Evolutionary conservation across 768 basidiomycete genomes (phyloP), one percentile per base, ranked within the genome.

Genomic region (Podaxis sp.): DNA sequence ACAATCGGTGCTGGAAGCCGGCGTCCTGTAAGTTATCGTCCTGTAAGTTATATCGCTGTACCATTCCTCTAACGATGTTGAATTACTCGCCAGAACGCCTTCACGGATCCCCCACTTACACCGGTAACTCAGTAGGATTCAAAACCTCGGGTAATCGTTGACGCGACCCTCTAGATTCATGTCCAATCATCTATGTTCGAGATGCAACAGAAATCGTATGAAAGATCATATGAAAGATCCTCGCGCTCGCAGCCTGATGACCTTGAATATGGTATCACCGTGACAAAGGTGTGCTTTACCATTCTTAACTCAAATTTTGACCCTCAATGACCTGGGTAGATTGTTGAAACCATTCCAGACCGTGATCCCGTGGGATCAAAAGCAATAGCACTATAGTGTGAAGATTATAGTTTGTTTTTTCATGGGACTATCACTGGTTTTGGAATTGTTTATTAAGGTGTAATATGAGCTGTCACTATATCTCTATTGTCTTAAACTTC

Each of bases 221-320:
- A 67, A 13, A 74, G 72, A 46, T 64, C 67, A 5, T 70, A 60
- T 22, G 67, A 68, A 26, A 52, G 52, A 7, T 68, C 67, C 3
- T 55, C 65, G 33, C 57, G 55, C 9, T 67, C 52, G 24, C 42
- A 52, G n/a, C 59, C 38, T 19, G 55, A 57, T n/a, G 75, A 75
- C 24, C 40, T 72, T 1, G 76, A 75, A 59, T 78, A 74, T 33
- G 78, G 77, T 6, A 76, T 80, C 42, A 76, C 76, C 22, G 74
- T 79, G 30, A 78, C 78, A 6, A 77, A 76, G 71, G 78, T 76
- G 6, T 2, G 68, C 65, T 57, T 38, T n/a, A 30, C 8, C 17
- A 15, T 0, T 48, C 44, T 28, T 28, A 26, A 8, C n/a, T 61
- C 38, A 24, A 11, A 28, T 36, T 26, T 52, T 22, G 30, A 51